Evolutionary conservation across 2,329 filamentous ascomycete species (phyloP).

Genomic region (Pseudocercospora cruenta): DNA sequence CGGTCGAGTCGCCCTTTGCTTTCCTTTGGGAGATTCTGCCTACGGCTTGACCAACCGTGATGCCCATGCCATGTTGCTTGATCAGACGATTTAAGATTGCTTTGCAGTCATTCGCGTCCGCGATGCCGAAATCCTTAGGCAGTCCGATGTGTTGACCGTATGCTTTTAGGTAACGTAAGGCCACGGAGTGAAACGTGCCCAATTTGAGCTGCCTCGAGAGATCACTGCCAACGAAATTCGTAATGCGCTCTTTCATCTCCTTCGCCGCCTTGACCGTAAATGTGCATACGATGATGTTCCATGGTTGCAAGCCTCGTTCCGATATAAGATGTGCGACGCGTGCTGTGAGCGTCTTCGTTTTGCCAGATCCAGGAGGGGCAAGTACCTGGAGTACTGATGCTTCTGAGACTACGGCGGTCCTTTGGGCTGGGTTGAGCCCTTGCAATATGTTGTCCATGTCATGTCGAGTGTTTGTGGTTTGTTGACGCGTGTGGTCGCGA

Average conservation of each 20-base stretch:
- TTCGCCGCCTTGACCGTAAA: constrained; percentile 94
- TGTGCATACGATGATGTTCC: constrained; percentile 91
- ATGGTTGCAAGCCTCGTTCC: constrained; percentile 71
- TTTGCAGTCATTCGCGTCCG: constrained; percentile 78
- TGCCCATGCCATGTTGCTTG: constrained; percentile 68
- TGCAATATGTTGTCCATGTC: constrained; percentile 60
- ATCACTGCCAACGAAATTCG: constrained; percentile 75
- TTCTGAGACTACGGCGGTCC: constrained; percentile 65
- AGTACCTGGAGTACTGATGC: constrained; percentile 64
- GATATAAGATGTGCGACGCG: constrained; percentile 87
- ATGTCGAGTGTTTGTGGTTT: constrained; percentile 8
- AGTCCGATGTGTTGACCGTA: constrained; percentile 87
- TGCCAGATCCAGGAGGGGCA: constrained; percentile 72
- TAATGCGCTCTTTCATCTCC: constrained; percentile 91
- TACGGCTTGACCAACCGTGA: constrained; percentile 73
- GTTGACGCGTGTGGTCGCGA: neutral
- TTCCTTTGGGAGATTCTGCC: constrained; percentile 72
- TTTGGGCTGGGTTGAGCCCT: constrained; percentile 68
- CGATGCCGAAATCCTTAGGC: constrained; percentile 83
- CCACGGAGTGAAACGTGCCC: constrained; percentile 94
- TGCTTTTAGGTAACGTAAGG: constrained; percentile 76
- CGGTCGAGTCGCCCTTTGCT: constrained; percentile 57
- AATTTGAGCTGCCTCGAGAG: constrained; percentile 77
- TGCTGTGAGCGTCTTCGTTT: constrained; percentile 93
- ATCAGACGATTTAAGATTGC: constrained; percentile 81